phyloP scores from a whole-genome alignment of 306 rosid species.

The Arachis stenosperma region DNA sequence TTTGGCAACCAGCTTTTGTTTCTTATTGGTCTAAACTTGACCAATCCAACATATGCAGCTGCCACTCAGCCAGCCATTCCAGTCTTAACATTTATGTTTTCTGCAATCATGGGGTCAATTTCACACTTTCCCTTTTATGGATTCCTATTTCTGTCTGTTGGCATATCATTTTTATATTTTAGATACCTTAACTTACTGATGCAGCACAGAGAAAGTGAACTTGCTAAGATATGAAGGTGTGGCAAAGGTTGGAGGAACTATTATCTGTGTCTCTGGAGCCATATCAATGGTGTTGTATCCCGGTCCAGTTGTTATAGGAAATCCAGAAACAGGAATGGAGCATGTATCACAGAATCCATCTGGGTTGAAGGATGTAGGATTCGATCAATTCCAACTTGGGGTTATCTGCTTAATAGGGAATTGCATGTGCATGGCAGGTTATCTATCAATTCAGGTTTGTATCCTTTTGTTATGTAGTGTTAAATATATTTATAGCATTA shows the following conservation, averaged over 20 bases:
- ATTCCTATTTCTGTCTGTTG: too few relatives aligned
- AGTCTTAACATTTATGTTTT: slow-evolving; percentile 80
- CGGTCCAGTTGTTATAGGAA: slow-evolving; percentile 72
- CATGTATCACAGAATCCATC: slow-evolving; percentile 46
- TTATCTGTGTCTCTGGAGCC: slow-evolving; percentile 87
- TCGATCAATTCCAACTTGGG: slow-evolving; percentile 80
- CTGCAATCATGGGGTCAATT: slow-evolving; percentile 80
- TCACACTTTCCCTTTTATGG: not conserved
- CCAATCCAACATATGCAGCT: slow-evolving; percentile 96
- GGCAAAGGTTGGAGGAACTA: slow-evolving; percentile 83
- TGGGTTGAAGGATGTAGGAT: slow-evolving; percentile 63
- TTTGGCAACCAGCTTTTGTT: too few relatives aligned
- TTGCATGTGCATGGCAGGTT: slow-evolving; percentile 95
- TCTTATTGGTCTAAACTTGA: slow-evolving; percentile 40
- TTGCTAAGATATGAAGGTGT: slow-evolving; percentile 73
- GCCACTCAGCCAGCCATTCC: slow-evolving; percentile 94
- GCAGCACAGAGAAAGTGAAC: slow-evolving; percentile 96
- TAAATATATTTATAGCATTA: not conserved
- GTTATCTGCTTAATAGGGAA: slow-evolving; percentile 86
- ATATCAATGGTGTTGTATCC: slow-evolving; percentile 78
- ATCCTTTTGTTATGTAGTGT: not conserved
- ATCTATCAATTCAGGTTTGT: slow-evolving; percentile 81
- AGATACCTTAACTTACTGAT: slow-evolving; percentile 42
- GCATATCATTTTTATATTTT: too few relatives aligned
- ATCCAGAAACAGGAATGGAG: slow-evolving; percentile 38